phyloP scores from a whole-genome alignment of 2,329 filamentous ascomycete genomes.

The Biscogniauxia mediterranea region DNA sequence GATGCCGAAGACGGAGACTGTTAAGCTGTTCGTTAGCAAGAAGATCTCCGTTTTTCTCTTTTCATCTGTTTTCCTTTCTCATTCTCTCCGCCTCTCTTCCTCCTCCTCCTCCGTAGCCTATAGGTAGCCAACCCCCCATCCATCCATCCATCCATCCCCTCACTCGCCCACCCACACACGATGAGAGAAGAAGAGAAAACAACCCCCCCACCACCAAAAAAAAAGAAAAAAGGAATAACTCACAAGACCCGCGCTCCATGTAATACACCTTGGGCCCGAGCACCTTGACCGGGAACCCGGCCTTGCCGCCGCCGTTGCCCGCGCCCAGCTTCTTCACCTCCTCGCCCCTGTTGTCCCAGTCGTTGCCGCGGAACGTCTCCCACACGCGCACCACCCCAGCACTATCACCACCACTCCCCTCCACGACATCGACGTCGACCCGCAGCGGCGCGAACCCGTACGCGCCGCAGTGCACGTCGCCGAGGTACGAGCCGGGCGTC shows the following conservation, averaged over 20 bases:
- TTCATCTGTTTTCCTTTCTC: not conserved
- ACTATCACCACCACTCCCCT: slow-evolving; percentile 30
- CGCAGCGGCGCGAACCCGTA: slow-evolving; percentile 76
- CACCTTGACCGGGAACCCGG: slow-evolving; percentile 59
- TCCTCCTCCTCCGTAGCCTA: too few relatives aligned
- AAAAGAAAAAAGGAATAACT: slow-evolving; percentile 37
- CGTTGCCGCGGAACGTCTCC: slow-evolving; percentile 86
- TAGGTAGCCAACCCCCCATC: too few relatives aligned
- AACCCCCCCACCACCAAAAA: not conserved
- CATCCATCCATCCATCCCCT: too few relatives aligned
- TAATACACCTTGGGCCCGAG: slow-evolving; percentile 72
- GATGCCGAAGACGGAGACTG: slow-evolving; percentile 77
- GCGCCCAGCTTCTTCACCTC: slow-evolving; percentile 41
- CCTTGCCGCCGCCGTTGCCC: slow-evolving; percentile 21
- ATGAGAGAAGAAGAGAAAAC: not conserved
- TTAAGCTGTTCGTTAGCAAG: slow-evolving; percentile 8
- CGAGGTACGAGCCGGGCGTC: slow-evolving; percentile 71
- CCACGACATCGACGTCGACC: slow-evolving; percentile 61
- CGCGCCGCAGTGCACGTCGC: slow-evolving; percentile 74
- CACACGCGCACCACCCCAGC: slow-evolving; percentile 57
- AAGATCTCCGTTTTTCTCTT: not conserved
- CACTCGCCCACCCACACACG: too few relatives aligned
- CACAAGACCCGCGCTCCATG: slow-evolving; percentile 71
- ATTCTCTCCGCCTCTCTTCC: not conserved
- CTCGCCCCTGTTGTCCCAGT: slow-evolving; percentile 85